phyloP scores from a whole-genome alignment of 176 grass and related monocot species.

The Eragrostis nindensis region DNA sequence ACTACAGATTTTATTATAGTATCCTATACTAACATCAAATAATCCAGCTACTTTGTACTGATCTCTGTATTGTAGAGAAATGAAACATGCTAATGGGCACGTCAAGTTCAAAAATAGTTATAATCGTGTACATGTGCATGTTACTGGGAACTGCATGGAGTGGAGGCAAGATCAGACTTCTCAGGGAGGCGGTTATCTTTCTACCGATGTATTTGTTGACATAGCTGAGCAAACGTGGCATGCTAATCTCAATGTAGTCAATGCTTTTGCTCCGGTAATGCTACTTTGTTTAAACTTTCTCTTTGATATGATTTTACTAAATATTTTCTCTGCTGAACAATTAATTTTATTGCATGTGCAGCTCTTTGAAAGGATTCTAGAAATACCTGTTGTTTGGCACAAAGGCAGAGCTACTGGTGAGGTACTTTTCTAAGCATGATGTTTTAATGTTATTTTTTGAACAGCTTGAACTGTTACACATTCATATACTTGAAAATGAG shows the following conservation, averaged over 20 bases:
- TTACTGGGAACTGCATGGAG: slow-evolving; percentile 88
- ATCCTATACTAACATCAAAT: slow-evolving; percentile 3
- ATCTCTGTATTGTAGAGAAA: slow-evolving; percentile 69
- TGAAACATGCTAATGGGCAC: slow-evolving; percentile 74
- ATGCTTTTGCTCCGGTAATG: slow-evolving; percentile 93
- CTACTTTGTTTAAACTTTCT: slow-evolving; percentile 32
- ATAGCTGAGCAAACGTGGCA: slow-evolving; percentile 95
- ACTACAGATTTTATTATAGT: background rate
- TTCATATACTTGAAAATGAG: slow-evolving; percentile 27
- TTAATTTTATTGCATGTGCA: slow-evolving; percentile 50
- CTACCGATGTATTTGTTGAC: slow-evolving; percentile 94
- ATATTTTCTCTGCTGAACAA: background rate
- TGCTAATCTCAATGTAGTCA: slow-evolving; percentile 78
- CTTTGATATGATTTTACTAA: slow-evolving; percentile 4
- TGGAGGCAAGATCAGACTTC: slow-evolving; percentile 87
- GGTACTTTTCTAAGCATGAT: slow-evolving; percentile 77
- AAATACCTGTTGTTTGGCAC: slow-evolving; percentile 81
- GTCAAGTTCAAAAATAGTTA: slow-evolving; percentile 81
- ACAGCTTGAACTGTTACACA: slow-evolving; percentile 20
- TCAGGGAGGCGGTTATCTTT: slow-evolving; percentile 90
- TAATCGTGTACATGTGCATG: slow-evolving; percentile 74
- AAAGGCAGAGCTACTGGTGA: slow-evolving; percentile 99
- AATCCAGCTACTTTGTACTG: slow-evolving; percentile 29
- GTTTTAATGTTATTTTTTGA: slow-evolving; percentile 27
- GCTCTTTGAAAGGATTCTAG: slow-evolving; percentile 88